Percentiles rank a stretch among this genome's conserved stretches.
phyloP scores from a whole-genome alignment of 1,284 basidiomycete genomes.

The Cutaneotrichosporon curvatum region DNA sequence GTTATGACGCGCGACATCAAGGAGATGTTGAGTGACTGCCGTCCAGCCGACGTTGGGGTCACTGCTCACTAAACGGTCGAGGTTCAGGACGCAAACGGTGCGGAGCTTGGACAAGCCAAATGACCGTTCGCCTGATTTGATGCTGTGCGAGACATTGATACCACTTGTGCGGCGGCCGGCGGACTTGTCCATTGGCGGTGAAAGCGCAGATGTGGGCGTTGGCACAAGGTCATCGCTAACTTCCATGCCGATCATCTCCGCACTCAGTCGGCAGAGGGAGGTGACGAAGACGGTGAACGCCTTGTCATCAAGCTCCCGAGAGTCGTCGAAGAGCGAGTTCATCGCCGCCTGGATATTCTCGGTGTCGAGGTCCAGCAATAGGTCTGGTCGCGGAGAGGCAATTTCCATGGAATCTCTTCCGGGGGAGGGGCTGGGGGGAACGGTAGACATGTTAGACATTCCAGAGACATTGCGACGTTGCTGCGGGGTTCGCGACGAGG shows the following conservation, averaged over 20 bases:
- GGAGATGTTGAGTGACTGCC: slow-evolving; percentile 66
- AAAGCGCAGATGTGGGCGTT: slow-evolving; percentile 13
- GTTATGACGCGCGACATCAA: slow-evolving; percentile 58
- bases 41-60: slow-evolving; percentile 80
- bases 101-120: slow-evolving; percentile 83
- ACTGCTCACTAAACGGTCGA: slow-evolving; percentile 71
- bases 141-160: slow-evolving; percentile 66
- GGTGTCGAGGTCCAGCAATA: slow-evolving; percentile 59
- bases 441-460: too few relatives aligned
- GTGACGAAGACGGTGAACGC: slow-evolving; percentile 76
- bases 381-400: slow-evolving; percentile 17
- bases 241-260: slow-evolving; percentile 85
- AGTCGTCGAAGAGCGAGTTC: slow-evolving; percentile 73
- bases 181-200: slow-evolving; percentile 9
- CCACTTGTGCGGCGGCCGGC: slow-evolving; percentile 64
- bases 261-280: slow-evolving; percentile 75
- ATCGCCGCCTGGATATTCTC: slow-evolving; percentile 66
- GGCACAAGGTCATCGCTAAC: slow-evolving; percentile 7
- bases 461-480: neutral
- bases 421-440: neutral
- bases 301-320: slow-evolving; percentile 69
- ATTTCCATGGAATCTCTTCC: slow-evolving; percentile 11
- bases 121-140: slow-evolving; percentile 54
- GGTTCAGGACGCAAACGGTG: slow-evolving; percentile 69
- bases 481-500: slow-evolving; percentile 19